Evolutionary conservation across 108 stramenopile species (phyloP).

Genomic region (Fragilaria crotonensis): DNA sequence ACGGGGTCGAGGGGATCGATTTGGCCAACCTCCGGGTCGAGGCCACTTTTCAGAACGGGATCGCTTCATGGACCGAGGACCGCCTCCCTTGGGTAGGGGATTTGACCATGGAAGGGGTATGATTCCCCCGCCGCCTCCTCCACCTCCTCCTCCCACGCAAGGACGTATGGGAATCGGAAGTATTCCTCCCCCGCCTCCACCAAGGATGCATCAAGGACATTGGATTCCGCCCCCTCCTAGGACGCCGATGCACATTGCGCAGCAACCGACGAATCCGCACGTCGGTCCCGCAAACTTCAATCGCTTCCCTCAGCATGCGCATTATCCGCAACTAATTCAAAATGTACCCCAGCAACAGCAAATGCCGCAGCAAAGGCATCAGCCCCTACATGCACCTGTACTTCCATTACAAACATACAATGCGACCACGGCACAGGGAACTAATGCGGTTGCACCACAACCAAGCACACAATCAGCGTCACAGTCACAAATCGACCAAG

Average conservation of each 20-base stretch:
- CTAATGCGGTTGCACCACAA: not conserved
- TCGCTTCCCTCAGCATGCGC: not conserved
- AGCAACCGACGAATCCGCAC: not conserved
- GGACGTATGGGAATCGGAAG: not conserved
- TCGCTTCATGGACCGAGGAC: not conserved
- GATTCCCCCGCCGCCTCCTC: slow-evolving; percentile 3
- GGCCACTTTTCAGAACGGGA: not conserved
- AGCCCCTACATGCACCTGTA: too few relatives aligned
- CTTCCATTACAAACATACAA: too few relatives aligned
- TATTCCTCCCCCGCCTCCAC: slow-evolving; percentile 15
- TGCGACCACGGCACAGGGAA: too few relatives aligned
- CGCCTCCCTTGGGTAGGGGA: slow-evolving; percentile 7
- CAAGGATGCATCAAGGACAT: not conserved
- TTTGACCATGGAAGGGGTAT: not conserved
- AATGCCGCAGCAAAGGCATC: too few relatives aligned
- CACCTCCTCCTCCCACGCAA: slow-evolving; percentile 4
- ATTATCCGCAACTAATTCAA: not conserved
- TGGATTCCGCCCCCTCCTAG: not conserved
- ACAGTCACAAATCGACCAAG: slow-evolving; percentile 25
- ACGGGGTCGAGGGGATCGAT: slow-evolving; percentile 7
- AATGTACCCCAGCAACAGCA: slow-evolving; percentile 5
- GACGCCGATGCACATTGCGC: not conserved
- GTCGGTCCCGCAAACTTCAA: not conserved
- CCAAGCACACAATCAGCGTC: slow-evolving; percentile 2
- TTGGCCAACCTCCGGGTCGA: not conserved